A percentile compares a stretch with the other conserved stretches of the same genome.
Evolutionary conservation across 495 filamentous ascomycete genomes (phyloP).

Genomic region (Aspergillus panamensis): DNA sequence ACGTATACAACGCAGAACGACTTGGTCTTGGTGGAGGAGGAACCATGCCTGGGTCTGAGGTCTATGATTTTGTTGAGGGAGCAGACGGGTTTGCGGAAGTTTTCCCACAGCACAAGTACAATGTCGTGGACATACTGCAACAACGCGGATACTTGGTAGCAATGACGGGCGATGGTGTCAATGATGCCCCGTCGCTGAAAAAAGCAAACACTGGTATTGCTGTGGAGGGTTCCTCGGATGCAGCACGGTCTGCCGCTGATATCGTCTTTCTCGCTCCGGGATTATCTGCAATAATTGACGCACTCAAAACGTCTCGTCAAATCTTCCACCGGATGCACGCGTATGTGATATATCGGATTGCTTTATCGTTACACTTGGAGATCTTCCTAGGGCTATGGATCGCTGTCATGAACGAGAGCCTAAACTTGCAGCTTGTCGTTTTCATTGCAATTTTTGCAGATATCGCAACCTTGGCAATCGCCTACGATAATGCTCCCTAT

Average conservation of each 20-base stretch:
- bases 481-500: conserved; percentile 90
- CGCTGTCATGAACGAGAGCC: conserved; percentile 72
- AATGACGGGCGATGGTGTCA: conserved; percentile 98
- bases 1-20: conserved; percentile 89
- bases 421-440: conserved; percentile 83
- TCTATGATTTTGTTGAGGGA: conserved; percentile 92
- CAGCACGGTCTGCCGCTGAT: conserved; percentile 87
- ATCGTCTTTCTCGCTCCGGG: conserved; percentile 91
- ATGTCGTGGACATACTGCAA: conserved; percentile 93
- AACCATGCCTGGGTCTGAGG: conserved; percentile 86
- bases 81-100: conserved; percentile 94
- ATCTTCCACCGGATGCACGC: conserved; percentile 98
- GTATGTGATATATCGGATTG: conserved; percentile 95
- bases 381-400: conserved; percentile 92
- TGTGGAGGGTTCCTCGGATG: conserved; percentile 89
- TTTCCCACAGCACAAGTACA: conserved; percentile 96
- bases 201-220: conserved; percentile 88
- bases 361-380: conserved; percentile 83
- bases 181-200: conserved; percentile 93
- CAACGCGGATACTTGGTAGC: conserved; percentile 92
- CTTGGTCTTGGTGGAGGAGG: conserved; percentile 81
- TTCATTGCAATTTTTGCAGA: conserved; percentile 95
- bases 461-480: conserved; percentile 87
- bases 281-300: conserved; percentile 88
- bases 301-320: conserved; percentile 88